These are phyloP conservation scores for Claviceps pusilla DNA, from an alignment of 2,329 filamentous ascomycete genomes.

Conservation along the genomic window DNA sequence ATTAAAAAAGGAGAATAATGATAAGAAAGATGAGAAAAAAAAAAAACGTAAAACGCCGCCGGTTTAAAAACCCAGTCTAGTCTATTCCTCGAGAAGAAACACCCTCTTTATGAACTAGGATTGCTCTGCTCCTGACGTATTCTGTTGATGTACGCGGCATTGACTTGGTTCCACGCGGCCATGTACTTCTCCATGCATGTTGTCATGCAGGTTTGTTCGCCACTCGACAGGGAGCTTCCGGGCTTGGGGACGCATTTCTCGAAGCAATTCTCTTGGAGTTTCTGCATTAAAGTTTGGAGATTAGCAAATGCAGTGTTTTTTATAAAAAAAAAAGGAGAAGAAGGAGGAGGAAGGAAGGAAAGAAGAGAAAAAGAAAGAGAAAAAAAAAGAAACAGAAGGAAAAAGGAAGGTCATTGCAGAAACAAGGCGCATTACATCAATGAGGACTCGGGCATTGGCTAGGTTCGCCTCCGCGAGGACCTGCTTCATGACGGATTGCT, in stretches of 20 bases:
- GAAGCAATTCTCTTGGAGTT: slow-evolving; percentile 72
- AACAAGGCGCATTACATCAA: slow-evolving; percentile 38
- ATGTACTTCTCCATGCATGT: slow-evolving; percentile 80
- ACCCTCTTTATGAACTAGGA: not conserved
- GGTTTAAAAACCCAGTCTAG: not conserved
- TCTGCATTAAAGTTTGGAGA: slow-evolving; percentile 28
- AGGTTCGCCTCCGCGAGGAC: slow-evolving; percentile 49
- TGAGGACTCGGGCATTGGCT: slow-evolving; percentile 53
- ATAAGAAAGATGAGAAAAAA: not conserved
- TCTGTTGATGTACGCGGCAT: slow-evolving; percentile 49
- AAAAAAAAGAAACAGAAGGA: too few relatives aligned
- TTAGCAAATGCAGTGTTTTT: slow-evolving; percentile 2
- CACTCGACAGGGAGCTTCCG: slow-evolving; percentile 47
- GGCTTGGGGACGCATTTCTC: slow-evolving; percentile 61
- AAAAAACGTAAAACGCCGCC: not conserved
- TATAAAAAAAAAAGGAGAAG: too few relatives aligned
- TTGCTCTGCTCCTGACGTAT: slow-evolving; percentile 42
- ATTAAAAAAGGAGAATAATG: not conserved
- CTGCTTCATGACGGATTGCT: slow-evolving; percentile 50
- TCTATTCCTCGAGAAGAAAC: not conserved
- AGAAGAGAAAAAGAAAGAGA: too few relatives aligned
- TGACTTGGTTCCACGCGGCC: slow-evolving; percentile 61
- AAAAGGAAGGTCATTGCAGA: not conserved
- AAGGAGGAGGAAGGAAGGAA: not conserved
- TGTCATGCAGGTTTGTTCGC: slow-evolving; percentile 57